These are phyloP conservation scores for Trichophaea hybrida DNA, from an alignment of 2,329 filamentous ascomycete species.

Conservation along the genomic window DNA sequence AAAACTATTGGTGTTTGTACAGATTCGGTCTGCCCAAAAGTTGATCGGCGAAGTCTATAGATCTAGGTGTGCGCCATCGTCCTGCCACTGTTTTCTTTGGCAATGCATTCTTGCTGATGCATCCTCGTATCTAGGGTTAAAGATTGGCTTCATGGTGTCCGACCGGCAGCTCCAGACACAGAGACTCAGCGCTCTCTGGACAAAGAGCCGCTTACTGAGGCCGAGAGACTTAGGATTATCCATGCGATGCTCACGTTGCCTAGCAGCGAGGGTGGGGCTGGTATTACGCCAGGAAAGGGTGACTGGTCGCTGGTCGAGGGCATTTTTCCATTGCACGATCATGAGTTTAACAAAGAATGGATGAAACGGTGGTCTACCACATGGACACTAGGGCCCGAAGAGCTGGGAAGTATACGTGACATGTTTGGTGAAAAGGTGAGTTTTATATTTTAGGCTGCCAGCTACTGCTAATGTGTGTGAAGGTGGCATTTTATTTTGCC, in stretches of 20 bases:
- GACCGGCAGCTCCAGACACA: slow-evolving; percentile 58
- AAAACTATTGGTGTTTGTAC: slow-evolving; percentile 70
- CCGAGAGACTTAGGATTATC: slow-evolving; percentile 74
- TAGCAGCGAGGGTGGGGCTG: slow-evolving; percentile 60
- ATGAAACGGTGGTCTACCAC: slow-evolving; percentile 61
- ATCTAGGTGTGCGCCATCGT: slow-evolving; percentile 40
- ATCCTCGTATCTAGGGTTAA: slow-evolving; percentile 46
- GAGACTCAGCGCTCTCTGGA: slow-evolving; percentile 55
- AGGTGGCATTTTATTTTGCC: slow-evolving; percentile 88
- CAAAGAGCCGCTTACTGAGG: slow-evolving; percentile 65
- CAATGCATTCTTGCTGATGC: not conserved
- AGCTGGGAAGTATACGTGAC: slow-evolving; percentile 61
- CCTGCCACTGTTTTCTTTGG: not conserved
- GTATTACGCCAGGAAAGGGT: slow-evolving; percentile 53
- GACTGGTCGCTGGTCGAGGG: slow-evolving; percentile 60
- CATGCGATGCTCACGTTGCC: slow-evolving; percentile 70
- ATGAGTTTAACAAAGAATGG: slow-evolving; percentile 57
- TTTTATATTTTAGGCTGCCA: not conserved
- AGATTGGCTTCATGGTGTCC: slow-evolving; percentile 86
- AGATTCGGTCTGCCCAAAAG: slow-evolving; percentile 59
- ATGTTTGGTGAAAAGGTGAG: slow-evolving; percentile 56
- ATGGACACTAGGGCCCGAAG: slow-evolving; percentile 48
- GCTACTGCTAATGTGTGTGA: not conserved
- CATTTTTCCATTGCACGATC: slow-evolving; percentile 68
- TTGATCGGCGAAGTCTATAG: slow-evolving; percentile 71